These are phyloP conservation scores for Suzukiozyma palmioleophila DNA, from an alignment of 1,139 yeast species.

Conservation along the genomic window DNA sequence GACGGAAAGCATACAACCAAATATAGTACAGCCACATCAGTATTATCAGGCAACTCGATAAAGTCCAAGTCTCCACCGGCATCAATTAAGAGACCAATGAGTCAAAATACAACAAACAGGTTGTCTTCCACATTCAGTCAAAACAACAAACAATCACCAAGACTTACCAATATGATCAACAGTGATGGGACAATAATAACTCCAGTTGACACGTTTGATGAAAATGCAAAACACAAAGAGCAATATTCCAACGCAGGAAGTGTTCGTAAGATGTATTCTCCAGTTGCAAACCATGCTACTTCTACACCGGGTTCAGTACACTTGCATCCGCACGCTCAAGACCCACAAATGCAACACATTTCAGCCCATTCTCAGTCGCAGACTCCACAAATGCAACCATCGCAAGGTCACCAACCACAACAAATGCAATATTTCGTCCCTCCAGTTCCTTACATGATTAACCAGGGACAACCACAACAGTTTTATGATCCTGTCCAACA, in stretches of 20 bases:
- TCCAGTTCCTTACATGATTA: slow-evolving; percentile 3
- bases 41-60: not conserved
- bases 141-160: slow-evolving; percentile 29
- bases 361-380: slow-evolving; percentile 2
- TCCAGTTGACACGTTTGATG: slow-evolving; percentile 32
- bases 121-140: slow-evolving; percentile 37
- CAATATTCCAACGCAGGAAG: slow-evolving; percentile 20
- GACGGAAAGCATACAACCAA: slow-evolving; percentile 6
- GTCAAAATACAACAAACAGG: slow-evolving; percentile 27
- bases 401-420: slow-evolving; percentile 1
- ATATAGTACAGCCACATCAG: slow-evolving; percentile 1
- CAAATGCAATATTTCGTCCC: slow-evolving; percentile 7
- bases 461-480: slow-evolving; percentile 33
- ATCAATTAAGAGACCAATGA: slow-evolving; percentile 15
- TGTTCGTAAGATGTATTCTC: slow-evolving; percentile 5
- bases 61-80: slow-evolving; percentile 5
- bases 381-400: slow-evolving; percentile 1
- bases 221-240: slow-evolving; percentile 13
- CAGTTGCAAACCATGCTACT: not conserved
- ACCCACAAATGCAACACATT: not conserved
- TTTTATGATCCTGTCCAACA: slow-evolving; percentile 46
- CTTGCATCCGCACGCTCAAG: slow-evolving; percentile 4
- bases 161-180: slow-evolving; percentile 40
- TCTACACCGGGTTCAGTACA: not conserved
- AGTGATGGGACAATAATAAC: slow-evolving; percentile 47